These are phyloP conservation scores for Candida easanensis DNA, from an alignment of 805 yeast genomes.

Conservation along the genomic window DNA sequence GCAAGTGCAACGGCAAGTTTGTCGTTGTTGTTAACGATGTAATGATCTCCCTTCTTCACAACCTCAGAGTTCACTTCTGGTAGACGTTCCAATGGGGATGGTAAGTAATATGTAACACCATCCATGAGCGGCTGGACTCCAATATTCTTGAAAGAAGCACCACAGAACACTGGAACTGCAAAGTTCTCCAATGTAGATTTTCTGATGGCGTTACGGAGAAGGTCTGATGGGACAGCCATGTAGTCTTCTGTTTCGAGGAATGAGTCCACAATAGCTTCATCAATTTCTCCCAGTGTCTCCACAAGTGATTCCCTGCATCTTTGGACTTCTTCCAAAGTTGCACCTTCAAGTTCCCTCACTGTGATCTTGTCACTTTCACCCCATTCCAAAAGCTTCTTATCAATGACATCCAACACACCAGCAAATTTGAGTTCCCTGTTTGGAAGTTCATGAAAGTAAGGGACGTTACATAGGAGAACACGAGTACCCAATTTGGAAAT, in stretches of 20 bases:
- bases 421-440: constrained; percentile 40
- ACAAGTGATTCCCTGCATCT: constrained; percentile 71
- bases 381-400: constrained; percentile 54
- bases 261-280: constrained; percentile 72
- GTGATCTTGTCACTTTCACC: constrained; percentile 46
- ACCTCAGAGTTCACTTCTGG: constrained; percentile 52
- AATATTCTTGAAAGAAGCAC: constrained; percentile 86
- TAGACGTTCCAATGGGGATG: constrained; percentile 69
- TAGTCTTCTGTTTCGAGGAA: constrained; percentile 77
- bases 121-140: constrained; percentile 95
- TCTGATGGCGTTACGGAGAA: constrained; percentile 60
- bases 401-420: constrained; percentile 76
- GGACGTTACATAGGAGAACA: constrained; percentile 73
- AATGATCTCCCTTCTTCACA: constrained; percentile 42
- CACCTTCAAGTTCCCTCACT: constrained; percentile 42
- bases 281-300: constrained; percentile 80
- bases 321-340: constrained; percentile 44
- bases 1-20: constrained; percentile 76
- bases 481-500: constrained; percentile 71
- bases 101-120: constrained; percentile 73
- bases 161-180: constrained; percentile 83
- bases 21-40: constrained; percentile 53
- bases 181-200: constrained; percentile 54
- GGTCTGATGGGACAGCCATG: constrained; percentile 53
- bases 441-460: constrained; percentile 55